Conservation (phyloP, 495 filamentous ascomycete species). For the Annulohypoxylon bovei region DNA sequence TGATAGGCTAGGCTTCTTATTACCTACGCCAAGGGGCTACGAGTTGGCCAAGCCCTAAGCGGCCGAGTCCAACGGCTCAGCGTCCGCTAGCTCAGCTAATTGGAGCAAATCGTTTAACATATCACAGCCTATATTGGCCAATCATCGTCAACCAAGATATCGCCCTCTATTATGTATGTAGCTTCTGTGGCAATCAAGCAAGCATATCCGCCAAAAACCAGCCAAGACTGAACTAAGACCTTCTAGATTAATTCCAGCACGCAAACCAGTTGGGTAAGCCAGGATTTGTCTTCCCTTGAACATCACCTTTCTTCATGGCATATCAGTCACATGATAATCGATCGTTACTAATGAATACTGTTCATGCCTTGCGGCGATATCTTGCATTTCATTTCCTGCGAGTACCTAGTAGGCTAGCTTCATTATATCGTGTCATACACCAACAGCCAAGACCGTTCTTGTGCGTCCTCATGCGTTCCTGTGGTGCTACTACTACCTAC, state of each 20-base stretch:
- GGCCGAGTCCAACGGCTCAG: slow-evolving; percentile 16
- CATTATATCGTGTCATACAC: neutral
- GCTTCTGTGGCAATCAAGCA: slow-evolving; percentile 15
- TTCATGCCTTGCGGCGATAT: slow-evolving; percentile 12
- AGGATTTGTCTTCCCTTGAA: neutral
- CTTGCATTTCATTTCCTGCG: neutral
- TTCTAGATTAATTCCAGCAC: slow-evolving; percentile 33
- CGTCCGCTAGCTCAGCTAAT: slow-evolving; percentile 9
- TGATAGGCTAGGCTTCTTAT: slow-evolving; percentile 26
- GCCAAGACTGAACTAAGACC: neutral
- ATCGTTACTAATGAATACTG: neutral
- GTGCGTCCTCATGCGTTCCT: neutral
- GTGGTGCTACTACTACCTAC: too few species aligned
- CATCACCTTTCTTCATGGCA: slow-evolving; percentile 6
- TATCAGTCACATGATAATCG: slow-evolving; percentile 27
- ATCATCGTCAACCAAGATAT: slow-evolving; percentile 32
- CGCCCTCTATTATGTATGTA: neutral
- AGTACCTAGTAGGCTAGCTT: neutral
- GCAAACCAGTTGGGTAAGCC: neutral
- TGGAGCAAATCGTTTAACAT: slow-evolving; percentile 13
- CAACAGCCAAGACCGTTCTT: neutral
- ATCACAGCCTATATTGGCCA: slow-evolving; percentile 21
- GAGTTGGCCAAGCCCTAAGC: slow-evolving; percentile 15
- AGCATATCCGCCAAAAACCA: neutral
- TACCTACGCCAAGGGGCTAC: slow-evolving; percentile 28